Evolutionary conservation across 345 rosid genomes (phyloP).

Genomic region (Punica granatum): DNA sequence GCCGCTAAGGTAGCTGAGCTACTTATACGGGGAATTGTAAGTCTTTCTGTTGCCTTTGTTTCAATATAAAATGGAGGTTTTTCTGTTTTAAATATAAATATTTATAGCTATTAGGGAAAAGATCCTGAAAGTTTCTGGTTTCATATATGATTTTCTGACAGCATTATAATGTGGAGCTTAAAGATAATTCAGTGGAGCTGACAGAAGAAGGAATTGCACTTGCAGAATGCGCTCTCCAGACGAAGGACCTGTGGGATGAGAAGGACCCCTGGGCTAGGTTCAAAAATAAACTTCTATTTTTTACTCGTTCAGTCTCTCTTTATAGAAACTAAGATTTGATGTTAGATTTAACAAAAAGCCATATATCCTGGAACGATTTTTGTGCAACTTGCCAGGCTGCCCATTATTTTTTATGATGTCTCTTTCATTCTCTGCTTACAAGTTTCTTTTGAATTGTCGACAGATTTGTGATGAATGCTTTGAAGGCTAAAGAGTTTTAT

Average conservation of each 20-base stretch:
- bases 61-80: not conserved
- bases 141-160: slow-evolving; percentile 20
- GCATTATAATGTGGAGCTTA: slow-evolving; percentile 85
- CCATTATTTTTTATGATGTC: not conserved
- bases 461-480: slow-evolving; percentile 94
- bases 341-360: not conserved
- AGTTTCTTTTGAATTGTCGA: slow-evolving; percentile 11
- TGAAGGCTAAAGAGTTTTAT: slow-evolving; percentile 96
- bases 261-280: slow-evolving; percentile 99
- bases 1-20: slow-evolving; percentile 96
- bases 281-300: not conserved
- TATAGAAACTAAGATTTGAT: not conserved
- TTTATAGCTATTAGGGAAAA: not conserved
- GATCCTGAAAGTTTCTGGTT: not conserved
- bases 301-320: not conserved
- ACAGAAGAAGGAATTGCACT: slow-evolving; percentile 89
- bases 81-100: not conserved
- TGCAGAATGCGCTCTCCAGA: slow-evolving; percentile 95
- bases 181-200: slow-evolving; percentile 94
- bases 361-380: not conserved
- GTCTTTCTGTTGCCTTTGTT: slow-evolving; percentile 21
- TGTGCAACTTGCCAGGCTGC: not conserved
- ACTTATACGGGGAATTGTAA: slow-evolving; percentile 57
- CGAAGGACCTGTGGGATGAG: slow-evolving; percentile 92
- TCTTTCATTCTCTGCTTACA: slow-evolving; percentile 12